phyloP scores from a whole-genome alignment of 257 asterid genomes.

The Cordia subcordata region DNA sequence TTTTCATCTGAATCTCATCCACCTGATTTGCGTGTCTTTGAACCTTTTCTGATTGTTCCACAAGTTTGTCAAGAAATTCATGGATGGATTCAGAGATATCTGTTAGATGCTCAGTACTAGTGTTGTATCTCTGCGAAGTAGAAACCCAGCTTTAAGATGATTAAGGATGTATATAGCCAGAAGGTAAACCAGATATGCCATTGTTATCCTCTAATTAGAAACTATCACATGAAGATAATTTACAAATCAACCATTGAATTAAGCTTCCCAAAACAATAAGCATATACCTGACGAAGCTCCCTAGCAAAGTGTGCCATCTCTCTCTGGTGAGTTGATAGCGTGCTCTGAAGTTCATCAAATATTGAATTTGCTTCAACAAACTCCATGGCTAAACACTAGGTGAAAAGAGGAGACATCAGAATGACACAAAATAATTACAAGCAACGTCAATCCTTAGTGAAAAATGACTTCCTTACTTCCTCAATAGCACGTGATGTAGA shows the following conservation, averaged over 20 bases:
- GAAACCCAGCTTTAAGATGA: neutral
- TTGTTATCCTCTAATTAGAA: too few relatives aligned
- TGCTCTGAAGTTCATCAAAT: conserved; percentile 57
- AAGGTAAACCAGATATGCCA: too few relatives aligned
- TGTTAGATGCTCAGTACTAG: conserved; percentile 46
- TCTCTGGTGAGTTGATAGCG: conserved; percentile 55
- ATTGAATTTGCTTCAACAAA: conserved; percentile 44
- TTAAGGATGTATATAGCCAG: neutral
- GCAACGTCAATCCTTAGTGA: conserved; percentile 1
- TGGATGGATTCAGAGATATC: conserved; percentile 48
- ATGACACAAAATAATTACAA: conserved; percentile 9
- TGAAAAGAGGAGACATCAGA: conserved; percentile 9
- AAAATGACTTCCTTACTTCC: conserved; percentile 43
- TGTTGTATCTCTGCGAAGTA: conserved; percentile 34
- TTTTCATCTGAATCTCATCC: conserved; percentile 36
- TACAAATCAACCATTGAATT: neutral
- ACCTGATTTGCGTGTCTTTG: conserved; percentile 50
- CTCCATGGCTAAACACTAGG: conserved; percentile 56
- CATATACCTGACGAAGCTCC: conserved; percentile 74
- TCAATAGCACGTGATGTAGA: conserved; percentile 44
- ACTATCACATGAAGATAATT: too few relatives aligned
- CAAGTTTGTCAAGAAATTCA: conserved; percentile 44
- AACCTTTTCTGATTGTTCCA: conserved; percentile 54
- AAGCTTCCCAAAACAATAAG: neutral
- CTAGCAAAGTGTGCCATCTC: conserved; percentile 66